Evolutionary conservation across 148 eudicot genomes (phyloP).

Genomic region (Mesembryanthemum crystallinum): DNA sequence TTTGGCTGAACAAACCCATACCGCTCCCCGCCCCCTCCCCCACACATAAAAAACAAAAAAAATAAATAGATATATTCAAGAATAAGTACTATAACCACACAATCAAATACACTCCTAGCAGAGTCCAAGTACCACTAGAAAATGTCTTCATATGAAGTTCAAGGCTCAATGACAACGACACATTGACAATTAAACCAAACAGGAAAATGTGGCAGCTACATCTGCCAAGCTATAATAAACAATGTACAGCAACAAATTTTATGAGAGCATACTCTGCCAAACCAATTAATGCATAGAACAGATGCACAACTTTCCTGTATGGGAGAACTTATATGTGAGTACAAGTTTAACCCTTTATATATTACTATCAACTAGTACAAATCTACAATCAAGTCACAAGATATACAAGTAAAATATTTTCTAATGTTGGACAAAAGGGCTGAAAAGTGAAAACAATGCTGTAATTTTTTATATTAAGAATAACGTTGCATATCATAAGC

Average conservation of each 20-base stretch:
- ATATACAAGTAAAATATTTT: too few relatives aligned
- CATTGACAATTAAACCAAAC: not conserved
- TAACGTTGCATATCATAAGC: too few relatives aligned
- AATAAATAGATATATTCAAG: too few relatives aligned
- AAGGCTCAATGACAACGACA: not conserved
- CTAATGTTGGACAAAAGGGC: not conserved
- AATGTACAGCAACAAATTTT: not conserved
- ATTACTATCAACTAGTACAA: not conserved
- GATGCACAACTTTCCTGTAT: not conserved
- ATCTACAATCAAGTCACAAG: not conserved
- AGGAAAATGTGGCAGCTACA: too few relatives aligned
- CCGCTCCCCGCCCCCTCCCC: too few relatives aligned
- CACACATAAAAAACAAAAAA: too few relatives aligned
- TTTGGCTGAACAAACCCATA: not conserved
- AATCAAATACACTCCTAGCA: not conserved
- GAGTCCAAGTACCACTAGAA: not conserved
- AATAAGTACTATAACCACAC: not conserved
- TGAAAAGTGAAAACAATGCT: not conserved
- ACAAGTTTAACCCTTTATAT: not conserved
- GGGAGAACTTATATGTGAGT: not conserved
- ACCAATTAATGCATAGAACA: not conserved
- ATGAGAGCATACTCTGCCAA: not conserved
- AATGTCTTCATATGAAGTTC: not conserved
- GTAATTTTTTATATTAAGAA: too few relatives aligned
- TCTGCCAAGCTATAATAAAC: not conserved